Evolutionary conservation across 768 basidiomycete genomes (phyloP).

Genomic region (Mycena metata): DNA sequence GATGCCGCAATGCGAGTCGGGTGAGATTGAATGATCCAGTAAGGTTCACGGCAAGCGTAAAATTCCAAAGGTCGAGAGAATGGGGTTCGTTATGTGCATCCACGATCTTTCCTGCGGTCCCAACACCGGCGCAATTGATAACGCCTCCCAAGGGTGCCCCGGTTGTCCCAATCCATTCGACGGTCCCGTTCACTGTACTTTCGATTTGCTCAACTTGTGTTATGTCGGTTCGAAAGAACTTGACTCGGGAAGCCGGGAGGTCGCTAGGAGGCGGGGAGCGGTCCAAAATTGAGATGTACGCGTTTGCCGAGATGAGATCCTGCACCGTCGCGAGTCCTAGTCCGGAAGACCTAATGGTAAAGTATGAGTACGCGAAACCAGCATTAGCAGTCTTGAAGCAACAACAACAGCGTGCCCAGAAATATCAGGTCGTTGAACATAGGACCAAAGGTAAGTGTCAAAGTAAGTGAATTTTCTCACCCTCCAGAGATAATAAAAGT

Average conservation of each 20-base stretch:
- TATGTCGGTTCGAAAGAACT: conserved; percentile 60
- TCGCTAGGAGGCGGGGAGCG: conserved; percentile 53
- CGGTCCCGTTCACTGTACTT: conserved; percentile 53
- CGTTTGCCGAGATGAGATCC: conserved; percentile 58
- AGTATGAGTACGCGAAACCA: not conserved
- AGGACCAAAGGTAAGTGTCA: too few species aligned
- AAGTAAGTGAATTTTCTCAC: conserved; percentile 48
- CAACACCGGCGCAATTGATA: conserved; percentile 71
- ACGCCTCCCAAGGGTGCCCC: conserved; percentile 68
- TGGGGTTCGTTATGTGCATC: conserved; percentile 61
- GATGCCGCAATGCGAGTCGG: conserved; percentile 63
- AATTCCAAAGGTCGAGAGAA: conserved; percentile 65
- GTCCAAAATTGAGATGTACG: conserved; percentile 68
- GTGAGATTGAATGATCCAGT: conserved; percentile 73
- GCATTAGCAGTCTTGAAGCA: not conserved
- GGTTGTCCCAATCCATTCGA: conserved; percentile 58
- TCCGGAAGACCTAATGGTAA: conserved; percentile 62
- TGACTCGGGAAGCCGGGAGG: conserved; percentile 45
- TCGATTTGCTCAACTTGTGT: conserved; percentile 53
- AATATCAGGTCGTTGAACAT: too few species aligned
- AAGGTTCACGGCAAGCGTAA: conserved; percentile 66
- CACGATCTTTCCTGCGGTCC: conserved; percentile 59
- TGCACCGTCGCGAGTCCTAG: conserved; percentile 67
- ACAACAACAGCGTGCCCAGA: not conserved
- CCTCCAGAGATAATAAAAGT: conserved; percentile 73